Evolutionary conservation across 495 filamentous ascomycete species (phyloP), one percentile per base, ranked within the genome.

Genomic region (Aspergillus funiculosus): DNA sequence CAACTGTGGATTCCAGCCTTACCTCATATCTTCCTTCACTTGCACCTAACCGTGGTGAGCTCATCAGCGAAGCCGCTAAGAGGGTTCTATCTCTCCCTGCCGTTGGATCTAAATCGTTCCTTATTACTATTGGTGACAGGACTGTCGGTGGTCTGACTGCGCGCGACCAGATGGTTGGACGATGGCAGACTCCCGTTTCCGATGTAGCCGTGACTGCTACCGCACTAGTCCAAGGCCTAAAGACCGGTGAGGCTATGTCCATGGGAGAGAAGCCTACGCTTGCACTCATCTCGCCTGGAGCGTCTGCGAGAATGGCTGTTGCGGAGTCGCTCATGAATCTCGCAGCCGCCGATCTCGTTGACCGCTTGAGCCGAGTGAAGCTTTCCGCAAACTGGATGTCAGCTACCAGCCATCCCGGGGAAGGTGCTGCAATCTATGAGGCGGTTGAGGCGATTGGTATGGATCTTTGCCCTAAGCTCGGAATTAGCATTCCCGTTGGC

Each of bases 381-480:
- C 74, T 97, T 10, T 95, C 89, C 2, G 92, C 94, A 8, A 97
- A 98, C 66, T 98, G 92, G 92, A 98, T 97, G 94, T 87, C 89
- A 1, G 89, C 92, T 6, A 86, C 87, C 46, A 91, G 82, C 58
- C 90, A 95, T 63, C 84, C 87, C 10, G 92, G 94, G 37, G 92
- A 98, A 63, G 92, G 86, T 26, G 94, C 92, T 41, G 90, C 85
- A 25, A 76, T 98, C 31, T 98, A 95, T 48, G 90, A 95, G 63
- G 92, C 87, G 22, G 92, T 96, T 22, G 80, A 94, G 60, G 90
- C 92, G 5, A 89, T 95, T 52, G 88, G 87, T 35, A 79, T 95
- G 71, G 85, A 91, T n/a, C 68, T 95, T 5, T 85, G 81, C 58
- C 86, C 86, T 15, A 78, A 82, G 56, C 74, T 97, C 26, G 88